Evolutionary conservation across 306 rosid species (phyloP).

Genomic region (Glycine soja): DNA sequence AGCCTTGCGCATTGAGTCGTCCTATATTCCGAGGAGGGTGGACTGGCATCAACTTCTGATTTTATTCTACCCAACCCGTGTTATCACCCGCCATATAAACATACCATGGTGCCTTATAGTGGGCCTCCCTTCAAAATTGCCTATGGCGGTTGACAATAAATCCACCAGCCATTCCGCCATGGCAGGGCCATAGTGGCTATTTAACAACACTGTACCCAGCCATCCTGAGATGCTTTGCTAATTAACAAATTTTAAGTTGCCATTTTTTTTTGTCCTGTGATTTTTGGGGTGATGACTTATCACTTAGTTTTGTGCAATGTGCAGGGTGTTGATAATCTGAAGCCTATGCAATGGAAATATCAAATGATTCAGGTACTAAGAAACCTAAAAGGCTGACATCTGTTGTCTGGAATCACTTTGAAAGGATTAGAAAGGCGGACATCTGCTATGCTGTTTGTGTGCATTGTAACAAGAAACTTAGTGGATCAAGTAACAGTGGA

Average conservation of each 20-base stretch:
- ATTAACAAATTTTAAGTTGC: conserved; percentile 6
- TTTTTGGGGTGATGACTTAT: conserved; percentile 6
- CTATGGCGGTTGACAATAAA: too few relatives aligned
- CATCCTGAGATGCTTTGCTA: not conserved
- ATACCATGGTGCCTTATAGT: too few relatives aligned
- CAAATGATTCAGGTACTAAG: conserved; percentile 70
- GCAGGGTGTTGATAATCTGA: conserved; percentile 53
- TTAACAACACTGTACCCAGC: too few relatives aligned
- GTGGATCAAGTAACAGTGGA: conserved; percentile 99
- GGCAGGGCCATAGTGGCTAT: too few relatives aligned
- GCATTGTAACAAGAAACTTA: conserved; percentile 95
- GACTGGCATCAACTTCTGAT: not conserved
- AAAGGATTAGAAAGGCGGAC: conserved; percentile 89
- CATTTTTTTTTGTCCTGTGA: not conserved
- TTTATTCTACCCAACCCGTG: not conserved
- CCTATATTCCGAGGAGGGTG: not conserved
- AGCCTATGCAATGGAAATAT: conserved; percentile 74
- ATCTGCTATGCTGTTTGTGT: conserved; percentile 89
- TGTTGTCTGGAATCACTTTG: conserved; percentile 98
- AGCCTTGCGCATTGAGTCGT: not conserved
- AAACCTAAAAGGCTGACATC: conserved; percentile 94
- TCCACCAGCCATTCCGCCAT: too few relatives aligned
- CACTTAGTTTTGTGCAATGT: conserved; percentile 23
- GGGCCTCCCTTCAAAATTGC: too few relatives aligned
- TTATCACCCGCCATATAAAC: too few relatives aligned